Evolutionary conservation across 176 grass and related monocot genomes (phyloP).

Genomic region (Dactylis glomerata): DNA sequence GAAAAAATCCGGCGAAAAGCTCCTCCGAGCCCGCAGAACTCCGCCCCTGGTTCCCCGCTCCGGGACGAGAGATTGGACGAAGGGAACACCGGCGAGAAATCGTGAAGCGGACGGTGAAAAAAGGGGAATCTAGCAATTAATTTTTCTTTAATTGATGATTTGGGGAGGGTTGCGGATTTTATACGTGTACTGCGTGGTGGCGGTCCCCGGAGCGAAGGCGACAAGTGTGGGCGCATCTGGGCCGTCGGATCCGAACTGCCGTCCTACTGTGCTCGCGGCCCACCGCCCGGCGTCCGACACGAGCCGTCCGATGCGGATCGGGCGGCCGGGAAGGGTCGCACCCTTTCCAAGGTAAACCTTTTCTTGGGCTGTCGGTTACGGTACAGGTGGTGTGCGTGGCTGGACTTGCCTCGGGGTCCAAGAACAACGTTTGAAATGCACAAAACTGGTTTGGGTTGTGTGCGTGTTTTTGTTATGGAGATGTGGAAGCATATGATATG

Average conservation of each 20-base stretch:
- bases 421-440: not conserved
- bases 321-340: not conserved
- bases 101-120: constrained; percentile 6
- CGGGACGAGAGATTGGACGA: constrained; percentile 25
- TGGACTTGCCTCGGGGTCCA: not conserved
- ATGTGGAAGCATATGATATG: not conserved
- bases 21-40: not conserved
- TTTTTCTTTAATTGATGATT: constrained; percentile 2
- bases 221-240: constrained; percentile 7
- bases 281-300: not conserved
- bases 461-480: not conserved
- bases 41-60: not conserved
- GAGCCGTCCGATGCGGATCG: not conserved
- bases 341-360: not conserved
- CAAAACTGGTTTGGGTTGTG: not conserved
- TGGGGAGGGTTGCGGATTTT: not conserved
- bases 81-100: constrained; percentile 23
- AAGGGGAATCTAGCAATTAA: not conserved
- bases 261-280: not conserved
- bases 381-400: not conserved
- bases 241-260: constrained; percentile 26
- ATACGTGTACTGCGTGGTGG: constrained; percentile 12
- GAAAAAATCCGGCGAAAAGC: not conserved
- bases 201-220: not conserved
- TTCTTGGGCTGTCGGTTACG: constrained; percentile 22